Conservation (phyloP, 2,329 filamentous ascomycete species). For the Chaetomiaceae sp. region DNA sequence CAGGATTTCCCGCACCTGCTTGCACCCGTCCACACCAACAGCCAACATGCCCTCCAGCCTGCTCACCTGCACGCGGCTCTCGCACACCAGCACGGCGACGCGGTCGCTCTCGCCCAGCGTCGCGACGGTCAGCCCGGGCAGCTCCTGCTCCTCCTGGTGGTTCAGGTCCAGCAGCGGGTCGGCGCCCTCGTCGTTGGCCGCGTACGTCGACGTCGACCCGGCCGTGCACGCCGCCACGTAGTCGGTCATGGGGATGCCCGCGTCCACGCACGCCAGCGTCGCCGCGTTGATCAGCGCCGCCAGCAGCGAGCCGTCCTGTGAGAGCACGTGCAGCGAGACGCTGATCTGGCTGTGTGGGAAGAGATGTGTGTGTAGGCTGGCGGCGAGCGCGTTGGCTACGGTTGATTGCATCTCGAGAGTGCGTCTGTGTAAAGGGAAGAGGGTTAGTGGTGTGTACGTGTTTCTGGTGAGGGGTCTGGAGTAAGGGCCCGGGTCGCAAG, state of each 20-base stretch:
- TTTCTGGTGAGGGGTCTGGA: not conserved
- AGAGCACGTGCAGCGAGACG: slow-evolving; percentile 79
- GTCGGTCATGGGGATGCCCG: slow-evolving; percentile 90
- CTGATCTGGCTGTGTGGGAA: slow-evolving; percentile 84
- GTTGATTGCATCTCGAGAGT: slow-evolving; percentile 75
- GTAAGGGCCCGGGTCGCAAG: not conserved
- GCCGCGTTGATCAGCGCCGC: slow-evolving; percentile 86
- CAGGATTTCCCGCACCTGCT: slow-evolving; percentile 72
- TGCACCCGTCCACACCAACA: slow-evolving; percentile 86
- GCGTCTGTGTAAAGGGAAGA: slow-evolving; percentile 49
- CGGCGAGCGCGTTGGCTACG: slow-evolving; percentile 68
- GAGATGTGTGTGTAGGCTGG: slow-evolving; percentile 75
- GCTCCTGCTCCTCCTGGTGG: slow-evolving; percentile 72
- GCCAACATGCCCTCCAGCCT: slow-evolving; percentile 88
- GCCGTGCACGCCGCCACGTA: slow-evolving; percentile 86
- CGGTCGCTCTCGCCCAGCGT: slow-evolving; percentile 69
- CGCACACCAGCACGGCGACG: slow-evolving; percentile 75
- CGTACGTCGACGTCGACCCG: slow-evolving; percentile 65
- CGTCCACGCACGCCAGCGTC: slow-evolving; percentile 87
- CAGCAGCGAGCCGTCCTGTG: slow-evolving; percentile 83
- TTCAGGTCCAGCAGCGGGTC: slow-evolving; percentile 80
- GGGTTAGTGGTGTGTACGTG: not conserved
- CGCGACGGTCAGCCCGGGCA: slow-evolving; percentile 82
- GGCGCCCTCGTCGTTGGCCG: slow-evolving; percentile 58
- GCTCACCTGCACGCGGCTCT: slow-evolving; percentile 76